Conservation (phyloP, 2,329 filamentous ascomycete species). For the Colletotrichum sp. region DNA sequence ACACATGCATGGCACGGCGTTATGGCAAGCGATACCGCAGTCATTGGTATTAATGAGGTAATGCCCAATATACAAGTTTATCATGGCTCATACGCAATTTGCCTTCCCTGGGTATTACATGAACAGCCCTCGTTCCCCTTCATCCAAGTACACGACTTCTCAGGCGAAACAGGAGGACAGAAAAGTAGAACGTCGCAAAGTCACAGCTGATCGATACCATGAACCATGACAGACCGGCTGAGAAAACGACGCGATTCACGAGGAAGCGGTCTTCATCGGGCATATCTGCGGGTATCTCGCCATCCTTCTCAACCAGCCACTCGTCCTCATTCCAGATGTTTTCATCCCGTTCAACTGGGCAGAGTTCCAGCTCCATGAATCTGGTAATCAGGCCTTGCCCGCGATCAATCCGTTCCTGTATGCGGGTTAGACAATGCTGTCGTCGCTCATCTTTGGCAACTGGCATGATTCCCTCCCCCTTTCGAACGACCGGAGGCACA, state of each 20-base stretch:
- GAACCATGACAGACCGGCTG: conserved; percentile 12
- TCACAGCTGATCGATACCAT: conserved; percentile 20
- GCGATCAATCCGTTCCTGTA: conserved; percentile 6
- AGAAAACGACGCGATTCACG: conserved; percentile 10
- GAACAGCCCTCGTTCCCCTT: background rate
- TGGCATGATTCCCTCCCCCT: conserved; percentile 3
- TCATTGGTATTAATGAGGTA: background rate
- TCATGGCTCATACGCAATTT: background rate
- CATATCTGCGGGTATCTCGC: conserved; percentile 6
- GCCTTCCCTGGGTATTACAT: background rate
- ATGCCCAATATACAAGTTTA: conserved; percentile 2
- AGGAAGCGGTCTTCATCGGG: background rate
- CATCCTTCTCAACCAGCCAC: conserved; percentile 11
- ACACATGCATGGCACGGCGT: background rate
- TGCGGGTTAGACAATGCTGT: background rate
- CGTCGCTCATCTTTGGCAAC: background rate
- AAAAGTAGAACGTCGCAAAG: conserved; percentile 18
- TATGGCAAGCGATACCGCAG: background rate
- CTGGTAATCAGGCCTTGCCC: conserved; percentile 1
- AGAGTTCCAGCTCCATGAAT: conserved; percentile 9
- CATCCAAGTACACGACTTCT: background rate
- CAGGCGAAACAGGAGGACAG: background rate
- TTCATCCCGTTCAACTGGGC: background rate
- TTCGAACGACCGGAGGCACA: background rate
- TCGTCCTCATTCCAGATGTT: background rate